These are phyloP conservation scores for Viridothelium virens DNA, from an alignment of 495 filamentous ascomycete genomes.

Conservation along the genomic window DNA sequence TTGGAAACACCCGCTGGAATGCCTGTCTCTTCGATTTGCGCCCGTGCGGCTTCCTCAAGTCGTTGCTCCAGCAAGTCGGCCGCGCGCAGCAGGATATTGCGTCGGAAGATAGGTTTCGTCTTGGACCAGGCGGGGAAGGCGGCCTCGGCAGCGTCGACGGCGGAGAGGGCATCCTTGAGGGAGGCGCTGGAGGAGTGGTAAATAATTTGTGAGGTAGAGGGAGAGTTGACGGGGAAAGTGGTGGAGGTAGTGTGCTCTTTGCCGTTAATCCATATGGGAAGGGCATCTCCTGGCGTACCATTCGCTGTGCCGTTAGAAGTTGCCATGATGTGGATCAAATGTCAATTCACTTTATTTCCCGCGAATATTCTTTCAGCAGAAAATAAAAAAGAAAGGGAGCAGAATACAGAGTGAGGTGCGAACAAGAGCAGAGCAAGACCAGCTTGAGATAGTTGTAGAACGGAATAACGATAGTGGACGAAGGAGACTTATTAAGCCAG, in stretches of 20 bases:
- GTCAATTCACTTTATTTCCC: not conserved
- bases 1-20: constrained; percentile 34
- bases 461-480: not conserved
- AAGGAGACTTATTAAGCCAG: not conserved
- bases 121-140: constrained; percentile 68
- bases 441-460: not conserved
- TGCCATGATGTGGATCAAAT: not conserved
- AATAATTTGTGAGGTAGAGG: constrained; percentile 52
- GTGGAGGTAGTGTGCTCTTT: constrained; percentile 52
- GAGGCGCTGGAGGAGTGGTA: constrained; percentile 57
- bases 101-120: constrained; percentile 51
- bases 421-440: not conserved
- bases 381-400: not conserved
- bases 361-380: not conserved
- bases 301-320: constrained; percentile 15
- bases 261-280: constrained; percentile 67
- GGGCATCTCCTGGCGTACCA: constrained; percentile 15
- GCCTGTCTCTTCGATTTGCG: constrained; percentile 65
- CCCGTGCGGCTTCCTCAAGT: constrained; percentile 54
- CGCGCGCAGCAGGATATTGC: constrained; percentile 64
- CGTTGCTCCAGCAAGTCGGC: constrained; percentile 58
- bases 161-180: constrained; percentile 51
- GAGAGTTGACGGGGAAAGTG: constrained; percentile 61
- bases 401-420: not conserved
- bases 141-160: constrained; percentile 55